Evolutionary conservation across 2,329 filamentous ascomycete species (phyloP).

Genomic region (Botrytis porri): DNA sequence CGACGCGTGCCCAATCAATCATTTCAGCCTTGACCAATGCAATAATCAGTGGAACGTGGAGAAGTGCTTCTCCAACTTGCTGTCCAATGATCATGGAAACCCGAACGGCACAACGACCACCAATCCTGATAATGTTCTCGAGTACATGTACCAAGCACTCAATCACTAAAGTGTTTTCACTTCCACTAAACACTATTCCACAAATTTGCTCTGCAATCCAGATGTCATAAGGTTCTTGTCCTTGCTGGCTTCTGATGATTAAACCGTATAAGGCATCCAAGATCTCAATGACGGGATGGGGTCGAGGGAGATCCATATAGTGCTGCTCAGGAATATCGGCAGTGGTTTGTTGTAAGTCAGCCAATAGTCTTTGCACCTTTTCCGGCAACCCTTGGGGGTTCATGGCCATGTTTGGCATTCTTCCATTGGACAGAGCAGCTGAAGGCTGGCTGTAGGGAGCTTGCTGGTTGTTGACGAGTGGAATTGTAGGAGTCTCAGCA

Average conservation of each 20-base stretch:
- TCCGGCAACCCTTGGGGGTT: slow-evolving; percentile 54
- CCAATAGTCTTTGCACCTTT: slow-evolving; percentile 55
- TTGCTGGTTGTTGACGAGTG: slow-evolving; percentile 50
- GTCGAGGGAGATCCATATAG: slow-evolving; percentile 56
- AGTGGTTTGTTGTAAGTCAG: slow-evolving; percentile 55
- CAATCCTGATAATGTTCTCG: slow-evolving; percentile 58
- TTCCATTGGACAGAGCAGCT: slow-evolving; percentile 49
- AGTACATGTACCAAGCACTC: slow-evolving; percentile 62
- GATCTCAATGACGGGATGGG: slow-evolving; percentile 59
- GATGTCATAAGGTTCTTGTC: slow-evolving; percentile 57
- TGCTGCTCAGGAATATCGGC: slow-evolving; percentile 56
- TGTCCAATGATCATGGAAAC: slow-evolving; percentile 56
- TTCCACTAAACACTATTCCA: slow-evolving; percentile 50
- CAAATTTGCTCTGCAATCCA: slow-evolving; percentile 60
- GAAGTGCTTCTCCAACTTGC: slow-evolving; percentile 53
- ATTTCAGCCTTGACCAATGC: slow-evolving; percentile 59
- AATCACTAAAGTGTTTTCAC: slow-evolving; percentile 53
- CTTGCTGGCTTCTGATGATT: slow-evolving; percentile 61
- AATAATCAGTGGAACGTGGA: slow-evolving; percentile 56
- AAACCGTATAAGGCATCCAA: slow-evolving; percentile 60
- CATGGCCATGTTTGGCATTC: slow-evolving; percentile 44
- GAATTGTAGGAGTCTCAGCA: slow-evolving; percentile 55
- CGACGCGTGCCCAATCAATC: slow-evolving; percentile 62
- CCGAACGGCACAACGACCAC: slow-evolving; percentile 50
- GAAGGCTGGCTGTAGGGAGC: slow-evolving; percentile 56